Conservation (phyloP, 306 rosid species). For the Leucaena leucocephala region DNA sequence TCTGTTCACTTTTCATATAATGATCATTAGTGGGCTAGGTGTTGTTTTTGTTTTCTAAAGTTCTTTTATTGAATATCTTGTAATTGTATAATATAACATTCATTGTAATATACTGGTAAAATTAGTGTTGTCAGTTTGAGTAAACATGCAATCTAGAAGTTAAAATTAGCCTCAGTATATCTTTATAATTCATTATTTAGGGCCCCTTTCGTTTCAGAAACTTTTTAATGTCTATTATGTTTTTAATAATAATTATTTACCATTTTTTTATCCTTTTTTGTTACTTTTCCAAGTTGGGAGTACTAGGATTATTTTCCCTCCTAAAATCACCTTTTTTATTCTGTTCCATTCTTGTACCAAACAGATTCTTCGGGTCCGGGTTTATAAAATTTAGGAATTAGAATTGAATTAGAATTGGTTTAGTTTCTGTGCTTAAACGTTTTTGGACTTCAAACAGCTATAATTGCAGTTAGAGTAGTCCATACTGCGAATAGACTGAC, state of each 20-base stretch:
- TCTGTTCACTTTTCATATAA: conserved; percentile 22
- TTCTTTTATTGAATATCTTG: neutral
- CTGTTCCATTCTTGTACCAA: neutral
- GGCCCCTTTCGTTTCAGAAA: neutral
- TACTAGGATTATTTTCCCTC: neutral
- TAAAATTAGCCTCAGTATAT: conserved; percentile 15
- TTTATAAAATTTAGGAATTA: neutral
- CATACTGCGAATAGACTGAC: neutral
- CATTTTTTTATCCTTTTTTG: neutral
- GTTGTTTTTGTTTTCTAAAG: neutral
- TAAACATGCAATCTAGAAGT: conserved; percentile 5
- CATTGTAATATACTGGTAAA: neutral
- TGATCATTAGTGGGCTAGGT: conserved; percentile 25
- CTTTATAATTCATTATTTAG: conserved; percentile 10
- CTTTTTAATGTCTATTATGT: neutral
- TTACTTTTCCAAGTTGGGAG: neutral
- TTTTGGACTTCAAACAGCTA: neutral
- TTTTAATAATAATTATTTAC: no score
- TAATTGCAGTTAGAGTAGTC: conserved; percentile 18
- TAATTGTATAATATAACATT: neutral
- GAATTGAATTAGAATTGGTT: neutral
- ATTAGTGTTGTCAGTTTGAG: conserved; percentile 21
- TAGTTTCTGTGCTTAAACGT: conserved; percentile 15
- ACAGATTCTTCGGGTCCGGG: neutral
- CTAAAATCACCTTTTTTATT: neutral